Base-by-base conservation (phyloP, 169 alveolate genomes). In the Besnoitia besnoiti region DNA sequence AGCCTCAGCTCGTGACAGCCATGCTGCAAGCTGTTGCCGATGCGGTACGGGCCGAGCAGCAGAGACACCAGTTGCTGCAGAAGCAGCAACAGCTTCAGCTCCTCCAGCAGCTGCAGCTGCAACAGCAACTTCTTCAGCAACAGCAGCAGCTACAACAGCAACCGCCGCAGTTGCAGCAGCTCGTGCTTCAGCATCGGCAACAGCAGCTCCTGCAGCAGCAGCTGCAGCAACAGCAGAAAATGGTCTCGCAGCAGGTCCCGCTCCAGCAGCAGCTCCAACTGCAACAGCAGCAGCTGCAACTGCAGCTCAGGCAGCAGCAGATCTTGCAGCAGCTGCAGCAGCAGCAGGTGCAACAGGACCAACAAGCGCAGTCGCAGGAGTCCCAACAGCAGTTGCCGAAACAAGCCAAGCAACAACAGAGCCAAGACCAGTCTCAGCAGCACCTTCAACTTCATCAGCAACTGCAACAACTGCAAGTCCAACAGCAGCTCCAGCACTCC, bases 61-160 rank as follows among this genome's bases (percentile, higher is more conserved):
- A 67, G 80, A 30, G 80, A 67, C 80, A 67, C 44, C 80, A 67
- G 44, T 42, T 67, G 80, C 44, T 67, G 80, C 80, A 67, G 80
- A 67, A 67, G 19, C 80, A 67, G 80, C 80, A 67, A n/a, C 80
- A 67, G 80, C 80, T 33, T 30, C 42, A 33, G 80, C 80, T 33
- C 12, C 42, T 67, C 12, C 80, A 33, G 80, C 80, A 67, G 19
- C 80, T 33, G 80, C 80, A 33, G 44, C 80, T 30, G 80, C 76
- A 61, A n/a, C 80, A 19, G 39, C 80, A 30, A 35, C 80, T 33
- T 37, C 80, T 30, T 1, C 80, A 33, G 80, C 80, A 33, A 42
- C 80, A 67, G 44, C 80, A 33, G 80, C 80, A 33, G 44, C 80
- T 33, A 2, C 80, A 16, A 14, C 80, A 67, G 44, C 80, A 67